These are phyloP conservation scores for Neoarthrinium moseri DNA, from an alignment of 2,329 filamentous ascomycete genomes.

Conservation along the genomic window DNA sequence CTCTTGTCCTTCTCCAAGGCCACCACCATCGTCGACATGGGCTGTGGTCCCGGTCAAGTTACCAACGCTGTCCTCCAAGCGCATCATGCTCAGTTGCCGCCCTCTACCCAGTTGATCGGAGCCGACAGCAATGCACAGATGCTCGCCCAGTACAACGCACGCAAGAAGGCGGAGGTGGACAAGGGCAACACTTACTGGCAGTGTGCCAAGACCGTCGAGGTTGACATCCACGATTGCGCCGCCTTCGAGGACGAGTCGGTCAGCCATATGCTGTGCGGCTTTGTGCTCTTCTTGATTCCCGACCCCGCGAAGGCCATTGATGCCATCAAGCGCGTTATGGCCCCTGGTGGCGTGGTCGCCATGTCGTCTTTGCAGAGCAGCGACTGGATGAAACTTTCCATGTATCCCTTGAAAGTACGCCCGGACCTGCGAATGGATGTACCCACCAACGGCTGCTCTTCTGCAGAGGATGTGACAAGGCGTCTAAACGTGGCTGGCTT, in stretches of 20 bases:
- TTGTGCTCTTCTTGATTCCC: conserved; percentile 14
- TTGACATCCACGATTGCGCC: conserved; percentile 12
- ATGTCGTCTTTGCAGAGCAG: conserved; percentile 11
- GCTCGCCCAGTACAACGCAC: conserved; percentile 10
- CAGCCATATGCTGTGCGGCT: conserved; percentile 12
- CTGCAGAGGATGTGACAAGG: conserved; percentile 6
- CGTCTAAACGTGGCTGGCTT: conserved; percentile 10
- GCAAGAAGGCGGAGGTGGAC: conserved; percentile 6
- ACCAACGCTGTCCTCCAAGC: conserved; percentile 12
- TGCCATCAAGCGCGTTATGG: conserved; percentile 9
- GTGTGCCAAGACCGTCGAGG: conserved; percentile 5
- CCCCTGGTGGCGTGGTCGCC: conserved; percentile 12
- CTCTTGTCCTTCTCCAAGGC: conserved; percentile 13
- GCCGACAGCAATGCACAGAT: conserved; percentile 15
- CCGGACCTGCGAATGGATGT: conserved; percentile 9
- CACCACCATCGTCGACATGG: conserved; percentile 14
- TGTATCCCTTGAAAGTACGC: conserved; percentile 11
- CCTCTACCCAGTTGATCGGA: conserved; percentile 9
- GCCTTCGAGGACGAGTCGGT: conserved; percentile 11
- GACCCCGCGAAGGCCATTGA: conserved; percentile 11
- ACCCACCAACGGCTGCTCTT: conserved; percentile 10
- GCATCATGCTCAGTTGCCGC: conserved; percentile 3
- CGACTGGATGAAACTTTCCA: conserved; percentile 13
- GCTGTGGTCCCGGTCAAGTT: conserved; percentile 15
- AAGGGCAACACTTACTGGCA: conserved; percentile 10